These are phyloP conservation scores for Entomortierella beljakovae DNA, from an alignment of 192 early-diverging fungal genomes.

Conservation along the genomic window DNA sequence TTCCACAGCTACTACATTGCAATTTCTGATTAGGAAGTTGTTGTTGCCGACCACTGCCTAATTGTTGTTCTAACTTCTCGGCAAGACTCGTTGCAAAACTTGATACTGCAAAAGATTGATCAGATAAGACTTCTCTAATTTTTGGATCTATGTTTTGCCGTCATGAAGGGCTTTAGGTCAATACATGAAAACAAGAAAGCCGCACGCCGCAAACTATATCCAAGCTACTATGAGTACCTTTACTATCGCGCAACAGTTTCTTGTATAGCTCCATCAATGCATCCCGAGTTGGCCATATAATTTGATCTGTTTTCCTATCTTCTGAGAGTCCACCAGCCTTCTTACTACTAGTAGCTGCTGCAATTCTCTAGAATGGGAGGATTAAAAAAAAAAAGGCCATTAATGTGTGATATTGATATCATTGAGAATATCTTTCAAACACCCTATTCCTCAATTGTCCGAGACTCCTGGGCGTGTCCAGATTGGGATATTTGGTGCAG, in stretches of 20 bases:
- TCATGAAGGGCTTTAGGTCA: too few species aligned
- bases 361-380: slow-evolving; percentile 24
- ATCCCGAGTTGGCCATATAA: slow-evolving; percentile 20
- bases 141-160: slow-evolving; percentile 35
- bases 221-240: slow-evolving; percentile 23
- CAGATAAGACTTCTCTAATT: slow-evolving; percentile 18
- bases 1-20: slow-evolving; percentile 25
- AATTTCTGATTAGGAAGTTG: neutral
- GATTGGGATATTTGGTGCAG: too few species aligned
- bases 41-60: slow-evolving; percentile 4
- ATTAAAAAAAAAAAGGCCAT: neutral
- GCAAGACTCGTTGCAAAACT: slow-evolving; percentile 25
- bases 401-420: neutral
- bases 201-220: too few species aligned
- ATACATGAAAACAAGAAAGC: too few species aligned
- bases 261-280: slow-evolving; percentile 39
- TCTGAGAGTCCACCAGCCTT: neutral
- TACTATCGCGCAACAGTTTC: slow-evolving; percentile 22
- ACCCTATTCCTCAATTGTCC: too few species aligned
- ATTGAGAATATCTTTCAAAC: too few species aligned
- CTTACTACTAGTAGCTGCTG: slow-evolving; percentile 1
- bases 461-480: too few species aligned
- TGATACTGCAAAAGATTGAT: slow-evolving; percentile 32
- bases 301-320: neutral
- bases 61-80: slow-evolving; percentile 20